Evolutionary conservation across 306 rosid species (phyloP), one percentile per base, ranked within the genome.

Genomic region (Vigna radiata): DNA sequence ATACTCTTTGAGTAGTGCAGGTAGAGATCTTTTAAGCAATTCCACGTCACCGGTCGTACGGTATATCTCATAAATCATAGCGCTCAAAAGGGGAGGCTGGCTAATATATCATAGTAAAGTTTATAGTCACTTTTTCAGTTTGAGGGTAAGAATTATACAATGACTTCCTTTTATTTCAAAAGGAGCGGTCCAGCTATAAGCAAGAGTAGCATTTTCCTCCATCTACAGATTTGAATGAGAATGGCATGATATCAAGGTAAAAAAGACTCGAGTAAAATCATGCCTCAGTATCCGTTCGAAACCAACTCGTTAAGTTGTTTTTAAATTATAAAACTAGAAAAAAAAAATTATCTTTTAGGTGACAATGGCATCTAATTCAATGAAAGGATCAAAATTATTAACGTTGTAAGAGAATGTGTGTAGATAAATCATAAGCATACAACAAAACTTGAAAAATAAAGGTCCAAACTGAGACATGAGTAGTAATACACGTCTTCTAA

Each of bases 81-180:
- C 88, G 23, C 99, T 95, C 55, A 95, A 85, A 70, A 95, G 92
- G 7, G 97, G 99, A 82, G 99, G 99, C 89, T 95, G 96, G 88
- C 99, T 95, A 89, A 83, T 81, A 87, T 77, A 56, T 56, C 77
- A 82, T 16, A 25, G 41, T 73, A 50, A 75, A 72, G 49, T 44
- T 72, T 77, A 43, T 47, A 39, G 77, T 62, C 50, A 43, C 61
- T 5, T 25, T 61, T 54, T 59, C 58, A 52, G 60, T 63, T 46
- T 36, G 47, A 16, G 66, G 33, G 19, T 47, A 79, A 71, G 8
- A 65, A 36, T 23, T 64, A 82, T 36, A 15, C 5, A 33, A 50
- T 13, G 58, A 67, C 5, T 50, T 52, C 16, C 15, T 69, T 53
- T 52, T 11, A 43, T 36, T 52, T 62, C 53, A 68, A 52, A 72